Base-by-base conservation (phyloP, 768 basidiomycete genomes). In the Suillus occidentalis region DNA sequence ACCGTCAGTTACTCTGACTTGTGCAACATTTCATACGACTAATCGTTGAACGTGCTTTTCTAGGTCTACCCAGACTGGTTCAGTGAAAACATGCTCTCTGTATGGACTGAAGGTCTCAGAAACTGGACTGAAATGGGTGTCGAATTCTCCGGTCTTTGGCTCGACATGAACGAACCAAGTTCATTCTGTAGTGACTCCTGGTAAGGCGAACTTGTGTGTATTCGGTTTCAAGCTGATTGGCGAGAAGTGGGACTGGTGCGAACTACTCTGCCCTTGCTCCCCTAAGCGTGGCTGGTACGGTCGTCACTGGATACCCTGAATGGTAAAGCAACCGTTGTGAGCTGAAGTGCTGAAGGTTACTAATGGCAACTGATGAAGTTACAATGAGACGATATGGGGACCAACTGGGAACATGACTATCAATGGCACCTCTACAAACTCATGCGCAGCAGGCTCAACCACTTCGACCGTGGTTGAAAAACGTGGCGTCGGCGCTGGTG, bases 321-420 rank as follows among this genome's bases (percentile, higher is more conserved):
- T 89, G 89, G 87, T 89, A 66, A 66, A 76, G 61, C 16, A 22
- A 67, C 61, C 47, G 10, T 50, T 0, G 28, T 42, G 40, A 18
- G 16, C 18, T 59, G 16, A 20, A 13, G 6, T 12, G 20, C 5
- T 58, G 57, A 40, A 42, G 3, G 37, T 28, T 20, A 20, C 40
- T 59, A 2, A 59, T 6, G 6, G 0, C 31, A 4, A 13, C 45
- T 36, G 66, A 58, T 6, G 16, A 45, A 90, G 89, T 50, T 92
- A 92, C 71, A 83, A 91, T 69, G 68, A 81, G 22, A 81, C 84
- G 0, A 70, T 84, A 16, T 90, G 81, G 69, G 90, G 89, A 16
- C 84, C 85, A 0, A 90, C 89, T 66, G 90, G 90, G 5, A 92
- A 92, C 70, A 84, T 92, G 72, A 90, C 88, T 14, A 82, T 91